These are phyloP conservation scores for Saccharomycopsis guyanensis DNA, from an alignment of 805 yeast species.

Conservation along the genomic window DNA sequence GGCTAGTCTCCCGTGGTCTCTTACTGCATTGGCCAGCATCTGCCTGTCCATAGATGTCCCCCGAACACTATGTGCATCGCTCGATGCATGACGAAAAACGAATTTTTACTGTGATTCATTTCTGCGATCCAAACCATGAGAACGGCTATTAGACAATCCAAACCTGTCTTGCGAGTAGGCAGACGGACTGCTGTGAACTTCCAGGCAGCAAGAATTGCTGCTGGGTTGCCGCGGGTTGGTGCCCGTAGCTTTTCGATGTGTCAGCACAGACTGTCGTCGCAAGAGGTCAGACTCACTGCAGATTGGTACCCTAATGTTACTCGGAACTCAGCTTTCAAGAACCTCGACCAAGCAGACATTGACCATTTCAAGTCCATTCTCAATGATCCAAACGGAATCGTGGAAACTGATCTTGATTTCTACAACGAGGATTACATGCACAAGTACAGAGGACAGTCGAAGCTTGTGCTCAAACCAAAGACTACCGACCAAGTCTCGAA, in stretches of 20 bases:
- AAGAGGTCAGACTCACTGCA: constrained; percentile 44
- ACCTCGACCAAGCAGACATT: constrained; percentile 49
- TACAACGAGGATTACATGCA: constrained; percentile 93
- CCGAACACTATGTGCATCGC: not conserved
- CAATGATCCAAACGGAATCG: constrained; percentile 32
- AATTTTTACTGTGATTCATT: not conserved
- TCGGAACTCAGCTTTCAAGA: constrained; percentile 44
- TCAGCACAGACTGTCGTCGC: not conserved
- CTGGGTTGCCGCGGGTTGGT: no score
- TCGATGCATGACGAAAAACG: not conserved
- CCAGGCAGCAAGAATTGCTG: no score
- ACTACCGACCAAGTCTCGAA: constrained; percentile 68
- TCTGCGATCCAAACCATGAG: not conserved
- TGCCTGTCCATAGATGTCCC: no score
- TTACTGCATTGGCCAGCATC: no score
- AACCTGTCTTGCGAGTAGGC: not conserved
- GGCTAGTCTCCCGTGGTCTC: no score
- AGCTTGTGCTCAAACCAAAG: constrained; percentile 74
- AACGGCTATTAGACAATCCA: not conserved
- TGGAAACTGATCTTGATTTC: constrained; percentile 58
- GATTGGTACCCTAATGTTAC: constrained; percentile 58
- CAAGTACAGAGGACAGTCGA: constrained; percentile 83
- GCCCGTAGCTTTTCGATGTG: no score
- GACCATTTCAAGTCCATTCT: constrained; percentile 53
- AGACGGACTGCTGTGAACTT: no score